phyloP scores from a whole-genome alignment of 306 rosid species.

The Elaeagnus macrophylla region DNA sequence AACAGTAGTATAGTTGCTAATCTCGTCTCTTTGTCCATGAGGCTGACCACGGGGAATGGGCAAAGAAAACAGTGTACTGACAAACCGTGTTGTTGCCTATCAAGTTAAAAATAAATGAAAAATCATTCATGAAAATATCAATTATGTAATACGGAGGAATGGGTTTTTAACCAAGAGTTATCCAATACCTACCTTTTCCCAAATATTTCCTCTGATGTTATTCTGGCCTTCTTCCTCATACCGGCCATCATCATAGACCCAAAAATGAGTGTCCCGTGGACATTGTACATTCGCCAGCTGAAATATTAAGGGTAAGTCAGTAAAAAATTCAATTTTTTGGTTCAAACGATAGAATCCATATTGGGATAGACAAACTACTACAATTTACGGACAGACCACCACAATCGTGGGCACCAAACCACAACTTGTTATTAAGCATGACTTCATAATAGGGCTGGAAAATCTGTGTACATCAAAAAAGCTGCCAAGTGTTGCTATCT shows the following conservation, averaged over 20 bases:
- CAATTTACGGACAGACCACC: too few relatives aligned
- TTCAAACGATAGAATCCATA: too few relatives aligned
- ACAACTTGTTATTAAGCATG: too few relatives aligned
- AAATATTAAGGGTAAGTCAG: slow-evolving; percentile 26
- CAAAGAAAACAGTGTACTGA: slow-evolving; percentile 65
- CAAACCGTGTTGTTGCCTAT: slow-evolving; percentile 83
- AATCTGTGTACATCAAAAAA: too few relatives aligned
- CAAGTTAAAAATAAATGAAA: slow-evolving; percentile 29
- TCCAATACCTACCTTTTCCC: slow-evolving; percentile 74
- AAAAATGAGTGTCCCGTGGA: slow-evolving; percentile 98
- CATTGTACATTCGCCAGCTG: slow-evolving; percentile 98
- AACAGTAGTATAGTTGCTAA: slow-evolving; percentile 66
- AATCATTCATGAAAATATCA: slow-evolving; percentile 16
- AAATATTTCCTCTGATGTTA: slow-evolving; percentile 92
- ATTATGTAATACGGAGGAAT: slow-evolving; percentile 4
- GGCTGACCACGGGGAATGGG: slow-evolving; percentile 79
- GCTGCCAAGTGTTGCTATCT: too few relatives aligned
- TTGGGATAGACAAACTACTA: too few relatives aligned
- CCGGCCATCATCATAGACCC: slow-evolving; percentile 99
- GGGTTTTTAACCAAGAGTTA: slow-evolving; percentile 16
- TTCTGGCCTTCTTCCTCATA: slow-evolving; percentile 99
- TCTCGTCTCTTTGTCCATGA: slow-evolving; percentile 66
- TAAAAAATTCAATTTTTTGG: neutral
- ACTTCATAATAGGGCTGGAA: too few relatives aligned
- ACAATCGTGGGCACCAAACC: too few relatives aligned